phyloP scores from a whole-genome alignment of 768 basidiomycete species.

The Suillus plorans region DNA sequence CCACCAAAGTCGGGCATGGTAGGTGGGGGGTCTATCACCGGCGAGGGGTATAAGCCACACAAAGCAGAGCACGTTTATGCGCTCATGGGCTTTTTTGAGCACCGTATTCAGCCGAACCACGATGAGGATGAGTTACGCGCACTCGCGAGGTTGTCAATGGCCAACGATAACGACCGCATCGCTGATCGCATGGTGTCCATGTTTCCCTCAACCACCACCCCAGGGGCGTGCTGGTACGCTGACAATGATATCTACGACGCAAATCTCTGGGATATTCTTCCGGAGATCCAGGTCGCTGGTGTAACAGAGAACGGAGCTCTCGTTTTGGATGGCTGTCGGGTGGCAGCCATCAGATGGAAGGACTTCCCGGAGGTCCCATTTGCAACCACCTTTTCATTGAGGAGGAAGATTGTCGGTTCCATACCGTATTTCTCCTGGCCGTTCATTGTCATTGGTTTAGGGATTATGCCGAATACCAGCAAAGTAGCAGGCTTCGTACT shows the following conservation, averaged over 20 bases:
- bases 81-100: constrained; percentile 23
- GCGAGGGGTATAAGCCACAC: constrained; percentile 5
- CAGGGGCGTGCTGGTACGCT: constrained; percentile 16
- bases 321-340: constrained; percentile 18
- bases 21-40: not conserved
- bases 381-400: constrained; percentile 7
- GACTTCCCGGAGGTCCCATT: constrained; percentile 16
- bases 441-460: constrained; percentile 4
- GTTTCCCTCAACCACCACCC: constrained; percentile 8
- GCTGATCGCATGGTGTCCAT: constrained; percentile 22
- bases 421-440: constrained; percentile 14
- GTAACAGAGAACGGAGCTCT: constrained; percentile 16
- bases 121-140: constrained; percentile 15
- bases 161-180: constrained; percentile 21
- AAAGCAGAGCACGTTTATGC: constrained; percentile 19
- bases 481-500: not conserved
- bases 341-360: constrained; percentile 20
- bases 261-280: constrained; percentile 19
- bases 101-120: constrained; percentile 15
- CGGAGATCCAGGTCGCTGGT: constrained; percentile 20
- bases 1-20: not conserved
- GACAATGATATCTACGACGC: constrained; percentile 16
- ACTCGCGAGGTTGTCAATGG: constrained; percentile 20
- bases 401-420: constrained; percentile 3
- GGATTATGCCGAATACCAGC: not conserved